These are phyloP conservation scores for Cocos nucifera DNA, from an alignment of 176 grass and related monocot species.

Conservation along the genomic window DNA sequence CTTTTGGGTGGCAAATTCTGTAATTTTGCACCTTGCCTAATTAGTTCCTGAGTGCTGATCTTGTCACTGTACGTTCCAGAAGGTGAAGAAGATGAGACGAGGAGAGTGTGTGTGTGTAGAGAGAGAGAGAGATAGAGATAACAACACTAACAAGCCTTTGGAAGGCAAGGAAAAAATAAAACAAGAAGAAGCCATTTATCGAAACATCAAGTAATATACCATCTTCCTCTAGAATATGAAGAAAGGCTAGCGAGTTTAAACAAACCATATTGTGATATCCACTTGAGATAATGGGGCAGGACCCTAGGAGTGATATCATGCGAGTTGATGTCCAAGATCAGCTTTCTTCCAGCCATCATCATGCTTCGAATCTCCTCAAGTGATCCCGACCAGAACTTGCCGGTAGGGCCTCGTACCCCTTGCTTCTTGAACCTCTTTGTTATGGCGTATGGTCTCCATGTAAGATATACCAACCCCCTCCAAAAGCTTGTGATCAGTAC, in stretches of 20 bases:
- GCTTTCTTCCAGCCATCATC: conserved; percentile 10
- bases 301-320: conserved; percentile 43
- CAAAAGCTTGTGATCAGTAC: conserved; percentile 10
- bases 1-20: no score
- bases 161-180: no score
- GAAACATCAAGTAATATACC: no score
- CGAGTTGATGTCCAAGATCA: conserved; percentile 24
- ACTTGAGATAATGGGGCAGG: conserved; percentile 31
- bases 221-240: background rate
- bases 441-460: conserved; percentile 29
- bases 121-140: no score
- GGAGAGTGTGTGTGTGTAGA: no score
- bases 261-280: conserved; percentile 41
- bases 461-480: conserved; percentile 14
- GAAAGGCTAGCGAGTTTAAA: no score
- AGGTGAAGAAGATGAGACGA: no score
- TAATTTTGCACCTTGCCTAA: no score
- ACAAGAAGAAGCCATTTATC: no score
- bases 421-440: conserved; percentile 20
- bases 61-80: no score
- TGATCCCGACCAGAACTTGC: conserved; percentile 31
- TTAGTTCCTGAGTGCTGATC: no score
- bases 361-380: conserved; percentile 32
- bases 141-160: no score
- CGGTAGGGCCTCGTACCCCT: conserved; percentile 24